Evolutionary conservation across 2,329 filamentous ascomycete species (phyloP), one percentile per base, ranked within the genome.

Genomic region (Rutstroemia sydowiana): DNA sequence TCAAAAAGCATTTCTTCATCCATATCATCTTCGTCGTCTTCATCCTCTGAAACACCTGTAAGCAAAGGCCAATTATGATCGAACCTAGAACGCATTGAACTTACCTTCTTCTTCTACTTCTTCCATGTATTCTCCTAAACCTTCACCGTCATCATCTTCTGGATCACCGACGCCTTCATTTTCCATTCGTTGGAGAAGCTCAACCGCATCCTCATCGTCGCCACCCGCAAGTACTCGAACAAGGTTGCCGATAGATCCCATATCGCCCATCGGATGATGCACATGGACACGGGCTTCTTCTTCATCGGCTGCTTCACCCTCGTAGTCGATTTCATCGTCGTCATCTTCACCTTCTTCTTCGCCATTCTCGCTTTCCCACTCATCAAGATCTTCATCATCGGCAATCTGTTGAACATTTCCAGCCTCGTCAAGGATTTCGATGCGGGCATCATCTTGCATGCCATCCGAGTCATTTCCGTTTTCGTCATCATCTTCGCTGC

Each of bases 11-110:
- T 82, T 50, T 82, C 78, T 46, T 88, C 85, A 41, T 84, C 83
- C 59, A 86, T 77, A 14, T 82, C 80, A 28, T 82, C 80, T 20
- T 84, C 81, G 40, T 84, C 83, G 37, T 87, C 85, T 16, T 87
- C 84, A 43, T 89, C 87, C n/a, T 51, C 42, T 51, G n/a, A 2
- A 41, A 23, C 75, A 9, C 62, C 46, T 66, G 60, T 66, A 57
- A 64, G 34, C 8, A 18, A 16, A 13, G n/a, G 6, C 7, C 41
- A 13, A 31, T 13, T 7, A 21, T 23, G 28, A 16, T 14, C 1
- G 39, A 28, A 13, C 6, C 11, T 23, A 23, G 8, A n/a, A 41
- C 14, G n/a, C 10, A 41, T 26, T 5, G 18, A 11, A 50, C 66
- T 56, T 66, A 76, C 74, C 75, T 53, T 75, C 82, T 55, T 86